Evolutionary conservation across 495 filamentous ascomycete genomes (phyloP), one percentile per base, ranked within the genome.

Genomic region (Lasiosphaeria miniovina): DNA sequence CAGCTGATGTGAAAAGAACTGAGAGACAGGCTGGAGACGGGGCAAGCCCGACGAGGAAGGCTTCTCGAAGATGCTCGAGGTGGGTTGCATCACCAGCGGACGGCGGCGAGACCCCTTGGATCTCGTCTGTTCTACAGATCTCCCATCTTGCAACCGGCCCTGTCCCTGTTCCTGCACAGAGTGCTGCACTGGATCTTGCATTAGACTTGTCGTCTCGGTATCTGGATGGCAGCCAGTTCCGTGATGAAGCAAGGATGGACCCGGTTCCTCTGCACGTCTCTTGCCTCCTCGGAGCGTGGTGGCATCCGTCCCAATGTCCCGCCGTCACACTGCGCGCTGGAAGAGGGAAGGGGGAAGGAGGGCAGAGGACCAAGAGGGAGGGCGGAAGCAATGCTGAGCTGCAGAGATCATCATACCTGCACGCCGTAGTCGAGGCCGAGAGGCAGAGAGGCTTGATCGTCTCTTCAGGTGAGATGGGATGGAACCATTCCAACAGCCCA

Each of bases 391-490:
- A 64, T 57, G 65, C 52, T 36, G 54, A n/a, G 34, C 43, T 56
- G 62, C 57, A 68, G 50, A 62, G 62, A 65, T 63, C 62, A 57
- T 56, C 65, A 60, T 34, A 64, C 55, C 59, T 36, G 50, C 58
- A 36, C 54, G 40, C 57, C 49, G 35, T 24, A 36, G 35, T 36
- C 51, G 49, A 52, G 34, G 50, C 40, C 40, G 6, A 5, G 31
- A 48, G 36, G 34, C 34, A 36, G 54, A 15, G 49, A 58, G 52
- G 57, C 58, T 55, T 58, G 61, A 64, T 67, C 58, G 58, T 35
- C 64, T 45, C 32, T n/a, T 41, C 50, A 52, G 40, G 34, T 46
- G 11, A 60, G 54, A 60, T 58, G 54, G 55, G 61, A 68, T 51
- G 59, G 57, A 54, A 36, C 32, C 8, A 40, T n/a, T 32, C 34